Percentiles rank a stretch among this genome's conserved stretches.
Evolutionary conservation across 805 yeast species (phyloP).

Genomic region (Kodamaea lidongshanica): DNA sequence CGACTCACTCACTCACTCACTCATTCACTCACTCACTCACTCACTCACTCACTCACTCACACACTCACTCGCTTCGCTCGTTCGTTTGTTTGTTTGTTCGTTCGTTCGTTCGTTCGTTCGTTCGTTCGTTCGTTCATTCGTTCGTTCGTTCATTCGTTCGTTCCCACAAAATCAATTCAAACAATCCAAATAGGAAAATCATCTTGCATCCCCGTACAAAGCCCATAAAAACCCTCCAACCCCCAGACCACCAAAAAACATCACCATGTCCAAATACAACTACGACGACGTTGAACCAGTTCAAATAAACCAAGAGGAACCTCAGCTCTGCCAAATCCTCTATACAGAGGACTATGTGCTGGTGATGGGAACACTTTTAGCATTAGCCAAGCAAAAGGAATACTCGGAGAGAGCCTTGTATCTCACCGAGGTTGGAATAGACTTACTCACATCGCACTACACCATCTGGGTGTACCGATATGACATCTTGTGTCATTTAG

Average conservation of each 20-base stretch:
- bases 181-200: too few relatives aligned
- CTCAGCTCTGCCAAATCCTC: constrained; percentile 55
- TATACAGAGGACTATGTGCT: constrained; percentile 66
- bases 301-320: constrained; percentile 35
- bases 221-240: not conserved
- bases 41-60: too few relatives aligned
- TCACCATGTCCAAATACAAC: constrained; percentile 7
- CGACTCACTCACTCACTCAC: too few relatives aligned
- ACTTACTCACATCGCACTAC: constrained; percentile 79
- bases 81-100: too few relatives aligned
- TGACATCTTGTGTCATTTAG: constrained; percentile 40
- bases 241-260: not conserved
- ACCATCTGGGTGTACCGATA: constrained; percentile 78
- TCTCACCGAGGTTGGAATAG: constrained; percentile 59
- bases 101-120: too few relatives aligned
- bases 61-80: too few relatives aligned
- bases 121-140: too few relatives aligned
- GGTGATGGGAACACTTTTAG: constrained; percentile 57
- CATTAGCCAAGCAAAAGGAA: constrained; percentile 54
- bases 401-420: constrained; percentile 64
- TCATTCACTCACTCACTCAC: too few relatives aligned
- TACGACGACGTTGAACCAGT: constrained; percentile 42
- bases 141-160: too few relatives aligned
- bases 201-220: too few relatives aligned
- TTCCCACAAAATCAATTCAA: too few relatives aligned